Evolutionary conservation across 2,329 filamentous ascomycete genomes (phyloP).

Genomic region (Botryotinia narcissicola): DNA sequence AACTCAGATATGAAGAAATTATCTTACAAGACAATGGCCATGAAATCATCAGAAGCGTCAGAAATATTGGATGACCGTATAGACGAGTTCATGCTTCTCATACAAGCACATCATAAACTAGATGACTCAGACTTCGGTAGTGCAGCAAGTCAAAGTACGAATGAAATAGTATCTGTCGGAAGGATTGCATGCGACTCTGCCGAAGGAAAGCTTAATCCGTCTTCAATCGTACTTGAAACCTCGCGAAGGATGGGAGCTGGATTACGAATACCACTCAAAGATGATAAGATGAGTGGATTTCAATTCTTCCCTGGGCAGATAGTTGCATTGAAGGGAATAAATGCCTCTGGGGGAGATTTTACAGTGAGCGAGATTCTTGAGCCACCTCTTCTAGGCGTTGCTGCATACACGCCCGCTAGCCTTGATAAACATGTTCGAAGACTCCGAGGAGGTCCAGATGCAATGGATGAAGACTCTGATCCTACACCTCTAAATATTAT

Average conservation of each 20-base stretch:
- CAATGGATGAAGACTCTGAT: conserved; percentile 57
- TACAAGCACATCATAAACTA: conserved; percentile 71
- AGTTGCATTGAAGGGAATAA: conserved; percentile 81
- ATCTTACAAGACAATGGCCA: conserved; percentile 85
- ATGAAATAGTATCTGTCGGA: conserved; percentile 84
- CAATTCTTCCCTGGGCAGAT: conserved; percentile 95
- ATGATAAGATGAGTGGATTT: conserved; percentile 66
- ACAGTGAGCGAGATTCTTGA: conserved; percentile 73
- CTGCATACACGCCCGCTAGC: conserved; percentile 65
- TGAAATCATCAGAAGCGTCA: conserved; percentile 90
- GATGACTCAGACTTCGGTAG: conserved; percentile 83
- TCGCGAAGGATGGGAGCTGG: conserved; percentile 82
- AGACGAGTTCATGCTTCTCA: conserved; percentile 76
- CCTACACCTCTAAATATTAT: conserved; percentile 72
- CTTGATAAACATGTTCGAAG: conserved; percentile 69
- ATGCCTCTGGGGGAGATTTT: conserved; percentile 82
- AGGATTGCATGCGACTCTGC: conserved; percentile 83
- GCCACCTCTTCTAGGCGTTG: conserved; percentile 69
- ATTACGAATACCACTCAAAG: conserved; percentile 73
- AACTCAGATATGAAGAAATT: conserved; percentile 90
- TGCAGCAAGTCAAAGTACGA: conserved; percentile 78
- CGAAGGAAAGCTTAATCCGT: conserved; percentile 83
- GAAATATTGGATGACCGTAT: conserved; percentile 94
- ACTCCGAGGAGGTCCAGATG: conserved; percentile 62
- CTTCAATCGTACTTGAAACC: conserved; percentile 84